These are phyloP conservation scores for Cryptococcus jaspeensis DNA, from an alignment of 1,284 basidiomycete genomes.

Conservation along the genomic window DNA sequence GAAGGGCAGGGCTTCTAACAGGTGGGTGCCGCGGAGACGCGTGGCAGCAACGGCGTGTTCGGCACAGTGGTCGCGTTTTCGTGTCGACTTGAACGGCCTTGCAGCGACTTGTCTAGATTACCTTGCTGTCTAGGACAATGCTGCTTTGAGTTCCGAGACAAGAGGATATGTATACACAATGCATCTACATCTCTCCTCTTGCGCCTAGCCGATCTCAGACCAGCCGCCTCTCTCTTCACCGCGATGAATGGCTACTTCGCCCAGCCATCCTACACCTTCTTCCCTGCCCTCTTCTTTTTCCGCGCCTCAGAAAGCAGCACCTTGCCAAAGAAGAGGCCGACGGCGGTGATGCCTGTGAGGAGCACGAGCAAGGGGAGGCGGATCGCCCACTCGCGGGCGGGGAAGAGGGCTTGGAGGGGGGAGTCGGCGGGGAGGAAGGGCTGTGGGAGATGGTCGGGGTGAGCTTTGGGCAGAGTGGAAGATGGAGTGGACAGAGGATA, in stretches of 20 bases:
- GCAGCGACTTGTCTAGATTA: too few species aligned
- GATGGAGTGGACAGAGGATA: not conserved
- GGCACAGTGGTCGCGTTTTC: too few species aligned
- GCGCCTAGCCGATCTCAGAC: too few species aligned
- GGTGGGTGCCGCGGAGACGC: too few species aligned
- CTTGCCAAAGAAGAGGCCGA: constrained; percentile 73
- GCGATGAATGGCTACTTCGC: not conserved
- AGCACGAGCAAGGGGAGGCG: constrained; percentile 79
- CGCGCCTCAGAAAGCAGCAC: constrained; percentile 73
- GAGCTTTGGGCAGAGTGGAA: not conserved
- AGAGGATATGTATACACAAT: not conserved
- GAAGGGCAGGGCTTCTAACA: too few species aligned
- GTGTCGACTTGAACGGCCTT: not conserved
- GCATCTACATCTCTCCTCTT: not conserved
- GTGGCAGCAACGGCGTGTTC: too few species aligned
- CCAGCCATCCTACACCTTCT: constrained; percentile 31
- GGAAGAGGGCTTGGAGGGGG: constrained; percentile 74
- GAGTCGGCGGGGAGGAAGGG: constrained; percentile 77
- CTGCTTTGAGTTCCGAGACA: too few species aligned
- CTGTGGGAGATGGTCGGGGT: constrained; percentile 52
- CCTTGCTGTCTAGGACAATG: too few species aligned
- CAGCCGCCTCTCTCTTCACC: not conserved
- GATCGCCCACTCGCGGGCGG: constrained; percentile 84
- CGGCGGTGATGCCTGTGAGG: constrained; percentile 69
- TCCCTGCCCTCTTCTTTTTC: constrained; percentile 52